A percentile compares a stretch with the other conserved stretches of the same genome.
Evolutionary conservation across 371 early-diverging fungal species (phyloP).

Genomic region (Mucor plumbeus): DNA sequence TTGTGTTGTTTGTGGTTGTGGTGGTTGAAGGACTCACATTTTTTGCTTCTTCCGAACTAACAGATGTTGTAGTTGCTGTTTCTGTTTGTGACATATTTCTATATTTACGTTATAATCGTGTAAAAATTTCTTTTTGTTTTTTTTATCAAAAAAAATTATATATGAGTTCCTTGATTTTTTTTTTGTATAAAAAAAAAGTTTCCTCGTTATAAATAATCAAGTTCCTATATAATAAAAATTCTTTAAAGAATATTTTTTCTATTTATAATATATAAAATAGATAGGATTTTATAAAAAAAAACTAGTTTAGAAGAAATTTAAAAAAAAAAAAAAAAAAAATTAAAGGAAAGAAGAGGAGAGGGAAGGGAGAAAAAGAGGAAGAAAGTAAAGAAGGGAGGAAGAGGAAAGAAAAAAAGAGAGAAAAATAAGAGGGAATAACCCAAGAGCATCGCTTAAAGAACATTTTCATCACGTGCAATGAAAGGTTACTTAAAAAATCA

Average conservation of each 20-base stretch:
- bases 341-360: background rate
- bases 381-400: background rate
- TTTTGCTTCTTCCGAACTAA: conserved; percentile 17
- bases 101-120: background rate
- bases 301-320: background rate
- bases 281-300: background rate
- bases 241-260: background rate
- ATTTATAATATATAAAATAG: background rate
- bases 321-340: background rate
- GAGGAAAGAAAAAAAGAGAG: conserved; percentile 11
- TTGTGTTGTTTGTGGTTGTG: conserved; percentile 7
- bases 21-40: conserved; percentile 4
- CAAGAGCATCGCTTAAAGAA: background rate
- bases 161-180: conserved; percentile 8
- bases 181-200: conserved; percentile 2
- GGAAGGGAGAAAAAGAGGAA: background rate
- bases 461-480: conserved; percentile 15
- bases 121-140: background rate
- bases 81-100: conserved; percentile 30
- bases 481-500: no score
- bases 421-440: conserved; percentile 11
- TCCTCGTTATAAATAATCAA: background rate
- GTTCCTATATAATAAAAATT: background rate
- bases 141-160: conserved; percentile 4
- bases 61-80: conserved; percentile 8